Conservation (phyloP, 805 yeast genomes). For the Cyberlindnera euphorbiiphila region DNA sequence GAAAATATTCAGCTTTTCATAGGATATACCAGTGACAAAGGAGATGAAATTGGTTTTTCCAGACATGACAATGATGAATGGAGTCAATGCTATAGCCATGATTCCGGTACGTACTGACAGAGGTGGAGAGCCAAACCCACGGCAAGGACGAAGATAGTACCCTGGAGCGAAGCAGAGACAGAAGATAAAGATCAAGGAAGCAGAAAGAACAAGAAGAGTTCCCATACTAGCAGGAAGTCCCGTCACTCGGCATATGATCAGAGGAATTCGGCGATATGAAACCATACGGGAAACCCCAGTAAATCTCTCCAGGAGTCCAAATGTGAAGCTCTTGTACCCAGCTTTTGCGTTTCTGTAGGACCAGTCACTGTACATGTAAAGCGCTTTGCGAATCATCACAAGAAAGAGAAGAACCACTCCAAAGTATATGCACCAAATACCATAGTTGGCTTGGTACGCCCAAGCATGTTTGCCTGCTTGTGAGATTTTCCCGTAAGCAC, state of each 20-base stretch:
- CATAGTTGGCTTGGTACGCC: slow-evolving; percentile 18
- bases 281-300: slow-evolving; percentile 31
- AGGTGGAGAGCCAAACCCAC: slow-evolving; percentile 58
- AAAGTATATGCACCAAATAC: slow-evolving; percentile 17
- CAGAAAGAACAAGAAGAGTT: slow-evolving; percentile 31
- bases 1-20: slow-evolving; percentile 49
- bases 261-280: slow-evolving; percentile 33
- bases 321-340: neutral
- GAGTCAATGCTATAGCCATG: slow-evolving; percentile 46
- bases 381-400: slow-evolving; percentile 7
- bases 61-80: slow-evolving; percentile 45
- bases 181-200: slow-evolving; percentile 33
- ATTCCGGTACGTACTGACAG: slow-evolving; percentile 50
- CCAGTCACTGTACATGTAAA: slow-evolving; percentile 18
- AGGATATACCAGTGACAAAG: slow-evolving; percentile 47
- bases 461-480: slow-evolving; percentile 18
- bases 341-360: slow-evolving; percentile 17
- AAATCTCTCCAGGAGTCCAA: slow-evolving; percentile 16
- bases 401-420: slow-evolving; percentile 14
- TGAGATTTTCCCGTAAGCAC: slow-evolving; percentile 5
- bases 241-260: slow-evolving; percentile 30
- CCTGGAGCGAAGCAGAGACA: slow-evolving; percentile 40
- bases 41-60: slow-evolving; percentile 52
- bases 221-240: slow-evolving; percentile 38
- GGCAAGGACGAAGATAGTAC: slow-evolving; percentile 47